Base-by-base conservation (phyloP, 2,329 filamentous ascomycete genomes). In the Diplodia mutila region DNA sequence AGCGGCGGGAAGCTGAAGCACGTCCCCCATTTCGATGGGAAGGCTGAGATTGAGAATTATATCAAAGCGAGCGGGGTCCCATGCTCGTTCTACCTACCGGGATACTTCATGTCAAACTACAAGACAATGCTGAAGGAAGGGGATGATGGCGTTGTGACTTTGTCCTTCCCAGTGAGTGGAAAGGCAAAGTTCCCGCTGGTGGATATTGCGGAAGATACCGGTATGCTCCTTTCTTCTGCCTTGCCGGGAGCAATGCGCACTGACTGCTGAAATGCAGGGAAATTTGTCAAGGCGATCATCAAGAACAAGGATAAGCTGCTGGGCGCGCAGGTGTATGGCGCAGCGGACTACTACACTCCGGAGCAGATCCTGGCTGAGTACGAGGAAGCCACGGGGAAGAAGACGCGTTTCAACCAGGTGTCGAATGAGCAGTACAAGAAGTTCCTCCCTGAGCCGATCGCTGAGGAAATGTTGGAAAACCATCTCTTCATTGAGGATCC, bases 391-490 rank as follows among this genome's bases (percentile, higher is more conserved):
- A 76, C 73, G 48, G 78, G 78, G 6, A 72, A 77, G 72, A 65
- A 66, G 37, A 81, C 81, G 1, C 69, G 68, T 11, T 79, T 72
- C 70, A 68, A 72, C 27, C 72, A 81, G 70, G 61, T 82, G 49
- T 75, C 81, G 4, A 76, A 78, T 21, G 80, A 81, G 9, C 73
- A 73, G n/a, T 87, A 80, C 74, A 80, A 80, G 69, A 72, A 71
- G 8, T 75, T 73, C 8, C 61, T 80, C 70, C 79, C 81, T 1
- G 78, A 80, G 11, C 75, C 78, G 27, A 76, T 77, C 71, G 78
- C 79, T 23, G 78, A 84, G 67, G 86, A 88, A 73, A 67, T 87
- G 73, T 75, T 84, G 39, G 82, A 87, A 75, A 88, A 86, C 69
- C 82, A 86, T 74, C 75, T 81, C 49, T 77, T 88, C 55, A 74